Base-by-base conservation (phyloP, 371 early-diverging fungal genomes). In the Actinomucor elegans region DNA sequence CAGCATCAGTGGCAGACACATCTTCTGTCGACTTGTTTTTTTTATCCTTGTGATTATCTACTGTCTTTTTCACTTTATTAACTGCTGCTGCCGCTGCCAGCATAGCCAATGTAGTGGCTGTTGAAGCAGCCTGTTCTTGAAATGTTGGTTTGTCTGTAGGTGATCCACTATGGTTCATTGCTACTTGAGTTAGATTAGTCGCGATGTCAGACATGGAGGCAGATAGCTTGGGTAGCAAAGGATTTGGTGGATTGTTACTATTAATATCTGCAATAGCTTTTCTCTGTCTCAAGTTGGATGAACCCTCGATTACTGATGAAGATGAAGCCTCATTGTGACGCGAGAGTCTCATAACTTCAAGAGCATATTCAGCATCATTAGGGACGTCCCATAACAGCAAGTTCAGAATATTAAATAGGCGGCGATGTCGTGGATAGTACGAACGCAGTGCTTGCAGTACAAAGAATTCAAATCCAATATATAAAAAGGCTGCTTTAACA, bases 351-450 rank as follows among this genome's bases (percentile, higher is more conserved):
- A 77, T 58, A 1, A 73, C 64, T 51, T 73, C 71, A 61, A 77
- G 44, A 6, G 77, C 77, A 59, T 69, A 77, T 34, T 73, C 72
- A 9, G 74, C 72, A 35, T 77, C 77, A 18, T 70, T 71, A 0
- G 77, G 77, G 4, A 77, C 67, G 21, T 64, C 69, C 77, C 77
- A 73, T 42, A 77, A 31, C 5, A 73, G 33, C 61, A 71, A 64
- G 34, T 77, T 69, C 21, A 69, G 51, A n/a, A 69, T 44, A 35
- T 66, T 71, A 35, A 77, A 77, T n/a, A 73, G 42, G n/a, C 71
- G 60, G 42, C 77, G 56, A 36, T 77, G 62, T 9, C 69, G 55
- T 18, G 74, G 74, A 49, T 71, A 77, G 42, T 71, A 67, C 1
- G 71, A 71, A n/a, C 71, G 69, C 3, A 77, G 59, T 1, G 67